phyloP scores from a whole-genome alignment of 208 protist species.

The Herpetomonas muscarum region DNA sequence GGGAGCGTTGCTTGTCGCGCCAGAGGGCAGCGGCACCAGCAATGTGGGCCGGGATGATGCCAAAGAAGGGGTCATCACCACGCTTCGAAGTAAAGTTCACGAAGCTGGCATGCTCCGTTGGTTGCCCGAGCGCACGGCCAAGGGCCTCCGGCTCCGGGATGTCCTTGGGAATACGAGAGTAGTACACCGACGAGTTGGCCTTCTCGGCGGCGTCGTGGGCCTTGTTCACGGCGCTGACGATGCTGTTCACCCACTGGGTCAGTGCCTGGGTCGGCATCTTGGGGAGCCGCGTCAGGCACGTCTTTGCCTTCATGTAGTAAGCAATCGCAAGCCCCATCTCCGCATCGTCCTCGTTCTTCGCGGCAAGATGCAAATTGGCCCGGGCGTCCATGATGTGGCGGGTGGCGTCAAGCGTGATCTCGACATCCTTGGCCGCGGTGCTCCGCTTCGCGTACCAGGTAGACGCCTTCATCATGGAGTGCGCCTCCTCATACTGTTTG shows the following conservation, averaged over 20 bases:
- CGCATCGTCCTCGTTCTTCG: constrained; percentile 25
- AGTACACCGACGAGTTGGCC: constrained; percentile 79
- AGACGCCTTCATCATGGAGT: constrained; percentile 37
- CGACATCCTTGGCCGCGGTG: constrained; percentile 41
- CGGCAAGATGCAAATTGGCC: constrained; percentile 65
- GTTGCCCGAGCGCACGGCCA: constrained; percentile 51
- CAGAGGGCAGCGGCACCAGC: constrained; percentile 37
- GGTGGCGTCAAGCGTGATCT: constrained; percentile 36
- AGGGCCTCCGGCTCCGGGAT: constrained; percentile 50
- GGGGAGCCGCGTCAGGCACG: constrained; percentile 39
- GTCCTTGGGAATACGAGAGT: constrained; percentile 64
- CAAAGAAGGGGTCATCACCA: constrained; percentile 81
- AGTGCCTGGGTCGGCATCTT: constrained; percentile 45
- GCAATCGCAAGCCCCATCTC: constrained; percentile 67
- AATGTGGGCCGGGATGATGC: constrained; percentile 79
- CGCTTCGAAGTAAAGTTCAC: constrained; percentile 51
- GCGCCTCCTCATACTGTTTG: constrained; percentile 65
- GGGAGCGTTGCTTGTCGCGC: constrained; percentile 59
- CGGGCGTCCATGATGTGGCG: constrained; percentile 56
- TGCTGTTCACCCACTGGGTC: constrained; percentile 57
- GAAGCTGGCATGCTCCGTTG: constrained; percentile 49
- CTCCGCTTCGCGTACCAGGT: constrained; percentile 33
- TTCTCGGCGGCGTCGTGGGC: constrained; percentile 57
- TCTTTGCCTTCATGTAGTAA: constrained; percentile 63
- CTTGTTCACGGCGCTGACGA: constrained; percentile 54